Conservation (phyloP, 495 filamentous ascomycete species). For the Podospora comata region DNA sequence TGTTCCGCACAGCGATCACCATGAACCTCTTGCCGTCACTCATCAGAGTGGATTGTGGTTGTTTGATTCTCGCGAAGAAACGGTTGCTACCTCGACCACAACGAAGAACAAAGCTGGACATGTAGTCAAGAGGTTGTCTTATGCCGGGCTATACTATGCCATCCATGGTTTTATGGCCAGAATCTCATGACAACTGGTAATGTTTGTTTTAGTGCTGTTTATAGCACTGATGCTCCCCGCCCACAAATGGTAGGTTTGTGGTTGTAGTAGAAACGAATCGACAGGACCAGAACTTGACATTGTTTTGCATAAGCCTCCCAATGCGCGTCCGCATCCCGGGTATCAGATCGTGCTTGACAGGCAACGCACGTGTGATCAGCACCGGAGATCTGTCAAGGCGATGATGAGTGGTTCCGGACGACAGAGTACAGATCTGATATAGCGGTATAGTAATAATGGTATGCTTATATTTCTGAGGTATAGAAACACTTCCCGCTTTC, state of each 20-base stretch:
- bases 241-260: neutral
- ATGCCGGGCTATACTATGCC: neutral
- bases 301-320: slow-evolving; percentile 13
- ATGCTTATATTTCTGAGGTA: neutral
- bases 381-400: slow-evolving; percentile 8
- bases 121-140: neutral
- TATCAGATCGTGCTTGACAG: slow-evolving; percentile 13
- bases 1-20: neutral
- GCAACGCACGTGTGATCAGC: slow-evolving; percentile 16
- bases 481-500: neutral
- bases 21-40: neutral
- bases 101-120: no score
- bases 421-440: slow-evolving; percentile 2
- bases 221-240: neutral
- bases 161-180: neutral
- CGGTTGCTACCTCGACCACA: neutral
- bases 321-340: slow-evolving; percentile 11
- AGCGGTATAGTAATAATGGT: neutral
- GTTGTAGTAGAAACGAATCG: neutral
- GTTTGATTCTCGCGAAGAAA: neutral
- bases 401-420: neutral
- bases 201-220: neutral
- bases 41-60: neutral
- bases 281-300: slow-evolving; percentile 4
- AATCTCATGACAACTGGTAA: neutral